Evolutionary conservation across 208 protist species (phyloP), one percentile per base, ranked within the genome.

Genomic region (Trypanosoma melophagium): DNA sequence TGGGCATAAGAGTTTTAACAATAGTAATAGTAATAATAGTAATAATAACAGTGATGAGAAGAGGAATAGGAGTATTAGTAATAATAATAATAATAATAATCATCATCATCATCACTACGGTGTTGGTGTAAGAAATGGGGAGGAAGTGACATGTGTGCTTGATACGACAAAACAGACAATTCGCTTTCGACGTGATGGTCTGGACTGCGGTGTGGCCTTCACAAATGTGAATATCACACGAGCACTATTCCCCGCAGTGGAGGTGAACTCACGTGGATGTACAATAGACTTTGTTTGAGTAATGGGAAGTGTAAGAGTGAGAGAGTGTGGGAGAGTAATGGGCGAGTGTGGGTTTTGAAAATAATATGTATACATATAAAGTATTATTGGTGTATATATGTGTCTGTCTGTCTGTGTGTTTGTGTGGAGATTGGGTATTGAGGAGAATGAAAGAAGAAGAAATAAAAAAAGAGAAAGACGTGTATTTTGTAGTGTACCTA

Each of bases 191-290:
- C 75, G 80, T 49, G 80, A 83, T 52, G 80, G 76, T 57, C 55
- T 80, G 21, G 78, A 77, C 42, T 85, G 77, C 50, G 83, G 83
- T 17, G 69, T 84, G 0, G 83, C 77, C 47, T 81, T 89, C 60
- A 58, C 31, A 4, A 51, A 52, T 10, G 72, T 86, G 19, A 51
- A 47, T 47, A 52, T 84, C 3, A 50, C 58, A 9, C 60, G 64
- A 16, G 75, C 83, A 0, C 74, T 89, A 21, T 86, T 84, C 61
- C 83, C 83, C 1, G 79, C 77, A 1, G 73, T 89, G 28, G 83
- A 89, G 66, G 38, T 89, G 24, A 81, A 89, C 51, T 55, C 52
- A 2, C 53, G 68, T 19, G 83, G 83, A 45, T 66, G 66, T 45
- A 59, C 64, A 2, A 51, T 89, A 25, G 80, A 85, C 53, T 67